A percentile compares a stretch with the other conserved stretches of the same genome.
Evolutionary conservation across 1,284 basidiomycete species (phyloP).

Genomic region (Cryptococcus wingfieldii): DNA sequence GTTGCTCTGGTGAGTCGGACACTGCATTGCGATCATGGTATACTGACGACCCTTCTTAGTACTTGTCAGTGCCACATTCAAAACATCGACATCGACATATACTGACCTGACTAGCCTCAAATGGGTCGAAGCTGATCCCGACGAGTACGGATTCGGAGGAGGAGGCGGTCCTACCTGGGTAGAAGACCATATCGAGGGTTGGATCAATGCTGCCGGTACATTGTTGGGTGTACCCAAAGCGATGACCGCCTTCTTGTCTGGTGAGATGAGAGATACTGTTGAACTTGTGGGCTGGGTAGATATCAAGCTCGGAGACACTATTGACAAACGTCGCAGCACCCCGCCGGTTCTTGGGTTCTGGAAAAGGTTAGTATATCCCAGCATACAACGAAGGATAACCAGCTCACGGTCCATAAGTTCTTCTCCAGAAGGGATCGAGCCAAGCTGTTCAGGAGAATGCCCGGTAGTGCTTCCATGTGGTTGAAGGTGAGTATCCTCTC

Average conservation of each 20-base stretch:
- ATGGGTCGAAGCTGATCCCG: constrained; percentile 81
- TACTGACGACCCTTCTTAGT: constrained; percentile 22
- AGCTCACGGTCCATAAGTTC: constrained; percentile 51
- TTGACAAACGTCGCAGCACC: constrained; percentile 39
- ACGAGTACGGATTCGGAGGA: constrained; percentile 59
- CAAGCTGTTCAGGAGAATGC: constrained; percentile 90
- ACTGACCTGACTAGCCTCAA: constrained; percentile 61
- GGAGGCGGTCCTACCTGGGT: constrained; percentile 86
- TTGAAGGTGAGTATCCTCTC: constrained; percentile 59
- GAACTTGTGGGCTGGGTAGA: constrained; percentile 52
- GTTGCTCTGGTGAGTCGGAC: constrained; percentile 47
- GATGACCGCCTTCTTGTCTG: constrained; percentile 90
- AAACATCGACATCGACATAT: constrained; percentile 9
- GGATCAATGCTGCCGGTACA: constrained; percentile 81
- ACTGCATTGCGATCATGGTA: not conserved
- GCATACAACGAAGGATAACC: not conserved
- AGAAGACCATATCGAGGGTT: constrained; percentile 79
- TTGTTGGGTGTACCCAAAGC: constrained; percentile 78
- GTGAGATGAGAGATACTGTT: constrained; percentile 94
- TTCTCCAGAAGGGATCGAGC: constrained; percentile 88
- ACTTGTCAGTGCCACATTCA: constrained; percentile 45
- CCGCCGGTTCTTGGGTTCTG: constrained; percentile 54
- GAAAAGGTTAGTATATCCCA: constrained; percentile 46
- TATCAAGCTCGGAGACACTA: constrained; percentile 1
- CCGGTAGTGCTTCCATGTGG: constrained; percentile 90